phyloP scores from a whole-genome alignment of 148 eudicot genomes.

The Diospyros kaki region DNA sequence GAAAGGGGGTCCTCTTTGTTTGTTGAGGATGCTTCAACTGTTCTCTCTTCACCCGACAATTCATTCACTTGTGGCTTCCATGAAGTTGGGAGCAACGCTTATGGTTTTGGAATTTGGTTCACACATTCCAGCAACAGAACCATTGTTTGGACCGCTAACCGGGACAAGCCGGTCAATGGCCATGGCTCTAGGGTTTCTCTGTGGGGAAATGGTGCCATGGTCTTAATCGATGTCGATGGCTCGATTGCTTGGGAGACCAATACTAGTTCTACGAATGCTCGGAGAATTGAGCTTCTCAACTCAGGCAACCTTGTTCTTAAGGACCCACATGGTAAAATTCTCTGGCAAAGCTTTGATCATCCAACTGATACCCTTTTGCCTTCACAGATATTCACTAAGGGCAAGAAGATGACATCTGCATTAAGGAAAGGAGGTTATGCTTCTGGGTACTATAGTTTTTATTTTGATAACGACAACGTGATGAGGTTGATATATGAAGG shows the following conservation, averaged over 20 bases:
- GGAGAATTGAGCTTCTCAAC: constrained; percentile 22
- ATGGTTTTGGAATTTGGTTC: constrained; percentile 32
- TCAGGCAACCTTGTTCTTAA: constrained; percentile 36
- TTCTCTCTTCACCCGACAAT: constrained; percentile 19
- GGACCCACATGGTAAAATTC: constrained; percentile 15
- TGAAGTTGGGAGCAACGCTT: constrained; percentile 25
- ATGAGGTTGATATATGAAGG: constrained; percentile 19
- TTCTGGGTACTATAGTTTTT: constrained; percentile 19
- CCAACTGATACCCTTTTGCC: constrained; percentile 16
- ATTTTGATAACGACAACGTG: constrained; percentile 25
- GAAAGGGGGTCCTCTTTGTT: constrained; percentile 20
- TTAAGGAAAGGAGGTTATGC: constrained; percentile 13
- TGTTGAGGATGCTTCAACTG: constrained; percentile 12
- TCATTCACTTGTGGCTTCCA: constrained; percentile 30
- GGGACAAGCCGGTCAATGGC: constrained; percentile 26
- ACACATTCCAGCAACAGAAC: constrained; percentile 19
- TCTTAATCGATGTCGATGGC: constrained; percentile 14
- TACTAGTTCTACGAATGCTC: background rate
- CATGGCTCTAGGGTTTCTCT: background rate
- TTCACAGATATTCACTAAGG: constrained; percentile 26
- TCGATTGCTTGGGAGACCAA: background rate
- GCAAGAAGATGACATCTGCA: constrained; percentile 19
- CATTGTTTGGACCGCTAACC: constrained; percentile 26
- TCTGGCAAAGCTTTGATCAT: constrained; percentile 40
- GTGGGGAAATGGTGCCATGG: constrained; percentile 19